Conservation (phyloP, 2,329 filamentous ascomycete species). For the Cryphonectria naterciae region DNA sequence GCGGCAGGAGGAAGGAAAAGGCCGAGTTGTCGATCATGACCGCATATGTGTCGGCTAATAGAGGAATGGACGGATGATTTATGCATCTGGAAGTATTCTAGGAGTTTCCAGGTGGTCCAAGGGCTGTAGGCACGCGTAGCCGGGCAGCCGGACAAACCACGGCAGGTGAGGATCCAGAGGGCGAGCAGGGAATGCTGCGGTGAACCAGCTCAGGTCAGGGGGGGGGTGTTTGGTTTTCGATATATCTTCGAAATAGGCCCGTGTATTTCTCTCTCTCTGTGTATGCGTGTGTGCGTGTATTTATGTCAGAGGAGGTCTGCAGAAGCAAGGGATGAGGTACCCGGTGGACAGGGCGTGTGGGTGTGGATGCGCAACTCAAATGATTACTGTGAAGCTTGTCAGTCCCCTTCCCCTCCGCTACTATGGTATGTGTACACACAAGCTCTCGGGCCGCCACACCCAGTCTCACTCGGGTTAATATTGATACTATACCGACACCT, state of each 20-base stretch:
- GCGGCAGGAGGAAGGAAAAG: background rate
- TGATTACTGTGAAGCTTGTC: background rate
- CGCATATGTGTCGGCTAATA: slow-evolving; percentile 6
- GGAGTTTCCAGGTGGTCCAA: background rate
- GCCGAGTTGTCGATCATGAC: slow-evolving; percentile 15
- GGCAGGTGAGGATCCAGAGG: background rate
- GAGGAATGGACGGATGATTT: background rate
- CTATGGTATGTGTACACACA: background rate
- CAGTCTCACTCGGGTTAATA: background rate
- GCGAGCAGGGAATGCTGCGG: background rate
- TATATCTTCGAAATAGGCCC: background rate
- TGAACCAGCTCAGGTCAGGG: background rate
- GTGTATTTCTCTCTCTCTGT: background rate
- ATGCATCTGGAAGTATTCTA: slow-evolving; percentile 3
- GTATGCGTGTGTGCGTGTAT: background rate
- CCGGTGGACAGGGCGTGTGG: background rate
- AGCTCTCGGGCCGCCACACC: background rate
- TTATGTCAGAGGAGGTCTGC: background rate
- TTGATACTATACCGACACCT: background rate
- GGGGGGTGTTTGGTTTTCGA: background rate
- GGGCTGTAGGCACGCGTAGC: background rate
- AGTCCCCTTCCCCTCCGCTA: background rate
- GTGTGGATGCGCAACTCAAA: background rate
- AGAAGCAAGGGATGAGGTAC: slow-evolving; percentile 3
- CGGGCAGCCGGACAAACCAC: slow-evolving; percentile 8